Conservation (phyloP, 2,329 filamentous ascomycete genomes). For the Apiospora saccharicola region DNA sequence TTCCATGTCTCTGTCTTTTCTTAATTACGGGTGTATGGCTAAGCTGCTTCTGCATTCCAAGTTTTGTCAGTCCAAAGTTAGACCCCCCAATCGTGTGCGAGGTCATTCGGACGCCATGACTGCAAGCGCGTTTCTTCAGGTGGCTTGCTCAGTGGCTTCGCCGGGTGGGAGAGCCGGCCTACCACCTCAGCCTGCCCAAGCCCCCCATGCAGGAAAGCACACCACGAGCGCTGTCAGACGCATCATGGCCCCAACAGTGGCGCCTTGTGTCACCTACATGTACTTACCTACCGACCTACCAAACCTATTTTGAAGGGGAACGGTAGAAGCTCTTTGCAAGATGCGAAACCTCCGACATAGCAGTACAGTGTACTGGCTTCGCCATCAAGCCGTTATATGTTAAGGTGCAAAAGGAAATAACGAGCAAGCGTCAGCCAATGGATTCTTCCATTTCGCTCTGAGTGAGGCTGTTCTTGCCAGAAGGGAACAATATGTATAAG, state of each 20-base stretch:
- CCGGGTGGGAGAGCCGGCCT: slow-evolving; percentile 9
- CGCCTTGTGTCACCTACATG: neutral
- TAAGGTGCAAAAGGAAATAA: neutral
- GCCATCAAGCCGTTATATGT: neutral
- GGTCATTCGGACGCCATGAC: slow-evolving; percentile 7
- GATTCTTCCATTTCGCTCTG: neutral
- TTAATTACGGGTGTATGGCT: neutral
- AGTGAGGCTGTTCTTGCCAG: neutral
- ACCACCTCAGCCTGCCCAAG: neutral
- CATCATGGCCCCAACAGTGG: neutral
- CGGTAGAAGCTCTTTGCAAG: neutral
- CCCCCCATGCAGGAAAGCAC: neutral
- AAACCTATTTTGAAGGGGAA: neutral
- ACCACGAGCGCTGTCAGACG: neutral
- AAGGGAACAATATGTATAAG: neutral
- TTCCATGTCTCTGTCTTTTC: neutral
- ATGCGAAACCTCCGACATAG: no score
- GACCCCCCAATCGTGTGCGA: neutral
- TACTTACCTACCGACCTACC: no score
- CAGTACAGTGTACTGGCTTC: neutral
- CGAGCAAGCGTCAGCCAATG: neutral
- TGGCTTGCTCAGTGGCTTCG: slow-evolving; percentile 6
- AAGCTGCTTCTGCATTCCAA: neutral
- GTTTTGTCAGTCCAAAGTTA: neutral
- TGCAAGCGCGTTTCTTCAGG: slow-evolving; percentile 2